Base-by-base conservation (phyloP, 768 basidiomycete species). In the Antrodiella citrinella region DNA sequence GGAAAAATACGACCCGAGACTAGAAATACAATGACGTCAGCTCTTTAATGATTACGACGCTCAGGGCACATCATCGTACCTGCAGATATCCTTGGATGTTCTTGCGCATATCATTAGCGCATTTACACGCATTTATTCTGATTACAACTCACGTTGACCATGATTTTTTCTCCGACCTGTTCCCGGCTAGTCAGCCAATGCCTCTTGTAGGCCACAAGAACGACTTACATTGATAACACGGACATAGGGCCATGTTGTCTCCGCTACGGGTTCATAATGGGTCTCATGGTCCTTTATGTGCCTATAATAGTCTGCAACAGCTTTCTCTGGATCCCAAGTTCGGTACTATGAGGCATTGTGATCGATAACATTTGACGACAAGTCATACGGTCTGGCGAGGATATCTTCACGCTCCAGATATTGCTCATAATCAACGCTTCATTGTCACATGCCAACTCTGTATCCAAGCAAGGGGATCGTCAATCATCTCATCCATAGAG, bases 361-460 rank as follows among this genome's bases (percentile, higher is more conserved):
- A n/a, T n/a, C n/a, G n/a, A n/a, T n/a, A n/a, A n/a, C n/a, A n/a
- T n/a, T n/a, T n/a, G n/a, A n/a, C n/a, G n/a, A n/a, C 43, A n/a
- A 75, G 89, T 38, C 60, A 93, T 94, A n/a, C n/a, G n/a, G 66
- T 99, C 95, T 3, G 95, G 95, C 12, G 95, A 97, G 7, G 94
- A 96, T 45, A 99, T 90, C 76, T 99, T 97, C 69, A 98, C 95
- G 55, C 81, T 91, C 43, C 96, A 79, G 48, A 96, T 98, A 62
- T 99, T 99, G 2, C 77, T 81, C 58, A 95, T 86, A 54, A 99
- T 93, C 49, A 98, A 86, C 53, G 93, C 90, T 51, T 86, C 80
- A 59, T 93, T 85, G 62, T 93, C 90, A 63, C 96, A 98, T 12
- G 90, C 61, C 19, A 88, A 87, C 66, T 99, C 95, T 98, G n/a